Evolutionary conservation across 352 stramenopile species (phyloP), one percentile per base, ranked within the genome.

Genomic region (Albugo laibachii): DNA sequence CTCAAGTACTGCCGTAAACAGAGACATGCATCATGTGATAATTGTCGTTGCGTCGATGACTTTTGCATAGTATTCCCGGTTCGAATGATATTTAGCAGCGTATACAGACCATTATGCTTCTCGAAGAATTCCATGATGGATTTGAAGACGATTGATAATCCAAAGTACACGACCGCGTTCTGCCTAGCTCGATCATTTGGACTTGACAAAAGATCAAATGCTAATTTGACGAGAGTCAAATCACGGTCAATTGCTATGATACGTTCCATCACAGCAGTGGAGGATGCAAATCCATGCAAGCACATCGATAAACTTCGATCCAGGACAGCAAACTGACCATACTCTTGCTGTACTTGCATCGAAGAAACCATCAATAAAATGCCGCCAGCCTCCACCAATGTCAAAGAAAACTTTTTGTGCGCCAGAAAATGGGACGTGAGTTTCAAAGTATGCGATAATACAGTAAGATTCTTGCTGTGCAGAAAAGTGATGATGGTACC

Each of bases 231-330:
- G 20, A 92, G 61, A 12, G 65, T 67, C 24, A 31, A 31, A 15
- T 83, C 69, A 0, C 65, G 49, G 24, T 81, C 71, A 12, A 59
- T 50, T 5, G 61, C 61, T 20, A 87, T 52, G 21, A 85, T 76
- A 3, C 73, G 72, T 47, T 92, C 75, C 44, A 84, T 80, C 19
- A 88, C 73, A 15, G 63, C 74, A 15, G 61, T 79, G 1, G 69
- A 87, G 18, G 78, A 92, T 13, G 78, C 75, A 15, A 92, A 68
- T 15, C 73, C 78, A 54, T 88, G 75, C 3, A 92, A 60, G 53
- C 78, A 92, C 75, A 92, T 88, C 0, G 74, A 85, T 1, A 88
- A 51, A 35, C 75, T 87, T 43, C 71, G 69, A 47, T 92, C 73
- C 13, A 87, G 48, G 0, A 83, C 19, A 2, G 68, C 69, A 34